A percentile compares a stretch with the other conserved stretches of the same genome.
Conservation (phyloP, 176 grass and related monocot species). For the Zea luxurians region DNA sequence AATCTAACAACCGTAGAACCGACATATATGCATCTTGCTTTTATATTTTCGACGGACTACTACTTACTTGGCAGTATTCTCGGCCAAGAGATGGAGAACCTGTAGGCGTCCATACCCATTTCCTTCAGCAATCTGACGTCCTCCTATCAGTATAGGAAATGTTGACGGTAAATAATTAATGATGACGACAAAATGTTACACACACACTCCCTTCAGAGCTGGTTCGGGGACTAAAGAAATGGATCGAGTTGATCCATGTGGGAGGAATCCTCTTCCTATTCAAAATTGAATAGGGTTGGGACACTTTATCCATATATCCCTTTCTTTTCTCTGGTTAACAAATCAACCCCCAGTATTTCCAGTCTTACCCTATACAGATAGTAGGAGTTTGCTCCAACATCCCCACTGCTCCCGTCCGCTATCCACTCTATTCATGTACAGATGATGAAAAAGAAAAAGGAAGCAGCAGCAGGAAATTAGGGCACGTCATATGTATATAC, state of each 20-base stretch:
- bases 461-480: too few relatives aligned
- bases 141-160: background rate
- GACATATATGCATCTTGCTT: too few relatives aligned
- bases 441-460: background rate
- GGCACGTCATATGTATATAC: background rate
- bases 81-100: slow-evolving; percentile 20
- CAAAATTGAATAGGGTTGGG: too few relatives aligned
- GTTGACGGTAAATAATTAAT: too few relatives aligned
- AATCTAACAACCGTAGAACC: background rate
- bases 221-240: too few relatives aligned
- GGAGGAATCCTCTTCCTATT: too few relatives aligned
- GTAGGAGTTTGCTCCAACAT: slow-evolving; percentile 19
- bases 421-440: background rate
- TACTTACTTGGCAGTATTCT: slow-evolving; percentile 24
- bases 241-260: too few relatives aligned
- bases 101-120: slow-evolving; percentile 16
- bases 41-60: too few relatives aligned
- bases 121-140: slow-evolving; percentile 10
- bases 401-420: background rate
- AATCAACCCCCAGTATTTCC: background rate
- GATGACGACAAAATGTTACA: too few relatives aligned
- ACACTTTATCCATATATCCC: too few relatives aligned
- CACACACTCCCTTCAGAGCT: too few relatives aligned
- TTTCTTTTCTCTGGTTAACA: too few relatives aligned
- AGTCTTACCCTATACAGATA: background rate